Base-by-base conservation (phyloP, 2,329 filamentous ascomycete species). In the Xylaria sp. region DNA sequence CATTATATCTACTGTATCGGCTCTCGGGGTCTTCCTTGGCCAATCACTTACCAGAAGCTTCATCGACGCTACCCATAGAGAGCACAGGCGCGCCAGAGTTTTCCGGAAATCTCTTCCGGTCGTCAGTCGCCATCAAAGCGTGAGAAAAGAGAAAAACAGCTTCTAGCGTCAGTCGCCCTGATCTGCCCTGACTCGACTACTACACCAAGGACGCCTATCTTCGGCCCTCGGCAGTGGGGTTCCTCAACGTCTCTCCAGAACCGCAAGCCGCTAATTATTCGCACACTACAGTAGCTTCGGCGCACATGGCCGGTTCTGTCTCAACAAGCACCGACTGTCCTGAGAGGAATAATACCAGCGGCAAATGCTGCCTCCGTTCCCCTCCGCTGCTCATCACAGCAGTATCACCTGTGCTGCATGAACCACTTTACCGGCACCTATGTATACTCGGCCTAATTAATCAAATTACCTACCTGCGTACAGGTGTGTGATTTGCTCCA, bases 111-210 rank as follows among this genome's bases (percentile, higher is more conserved):
- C 56, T n/a, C 39, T n/a, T 46, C n/a, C 39, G 56, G 31, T 58
- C 8, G n/a, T 25, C 54, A 39, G 55, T 41, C 54, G 28, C 54
- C 34, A 25, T 23, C 23, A 28, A 12, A 46, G 13, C 15, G 13
- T 13, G 39, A 18, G 39, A 44, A 25, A 46, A 46, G 44, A 46
- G 44, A 18, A 46, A 18, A 46, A n/a, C 3, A 46, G 15, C 15
- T 25, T 37, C 20, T 63, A 63, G 54, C 39, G 63, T 54, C 63
- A 66, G 60, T 51, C 48, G n/a, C 25, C 34, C 64, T 67, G 61
- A 72, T 64, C 66, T 57, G 57, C 25, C 34, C 64, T 67, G 61
- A 72, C 67, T 69, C 61, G 57, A 57, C 23, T 23, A 54, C 25
- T 23, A 54, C 25, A 54, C 63, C 63, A 62, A 58, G 44, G 18